phyloP scores from a whole-genome alignment of 2,329 filamentous ascomycete species.

The Phyllosticta paracitricarpa region DNA sequence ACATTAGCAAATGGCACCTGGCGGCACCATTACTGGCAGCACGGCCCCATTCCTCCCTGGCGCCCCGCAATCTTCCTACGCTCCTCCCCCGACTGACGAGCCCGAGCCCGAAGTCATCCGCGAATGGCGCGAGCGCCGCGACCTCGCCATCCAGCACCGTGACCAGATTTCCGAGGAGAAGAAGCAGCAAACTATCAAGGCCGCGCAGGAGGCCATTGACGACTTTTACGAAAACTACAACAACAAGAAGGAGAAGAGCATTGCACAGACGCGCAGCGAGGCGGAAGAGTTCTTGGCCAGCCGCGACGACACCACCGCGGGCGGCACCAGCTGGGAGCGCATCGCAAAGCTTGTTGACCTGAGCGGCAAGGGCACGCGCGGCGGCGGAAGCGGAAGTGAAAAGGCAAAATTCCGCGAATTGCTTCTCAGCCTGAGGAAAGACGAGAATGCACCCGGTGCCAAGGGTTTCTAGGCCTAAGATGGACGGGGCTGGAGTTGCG shows the following conservation, averaged over 20 bases:
- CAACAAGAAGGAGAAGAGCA: slow-evolving; percentile 89
- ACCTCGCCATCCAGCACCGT: slow-evolving; percentile 72
- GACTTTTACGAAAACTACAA: slow-evolving; percentile 99
- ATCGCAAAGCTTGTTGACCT: slow-evolving; percentile 97
- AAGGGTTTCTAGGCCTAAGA: slow-evolving; percentile 30
- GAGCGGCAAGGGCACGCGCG: slow-evolving; percentile 81
- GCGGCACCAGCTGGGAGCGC: slow-evolving; percentile 96
- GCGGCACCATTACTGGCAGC: slow-evolving; percentile 69
- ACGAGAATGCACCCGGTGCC: slow-evolving; percentile 68
- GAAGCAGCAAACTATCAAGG: slow-evolving; percentile 76
- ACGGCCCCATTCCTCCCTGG: slow-evolving; percentile 46
- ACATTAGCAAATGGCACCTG: slow-evolving; percentile 57
- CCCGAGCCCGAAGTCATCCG: slow-evolving; percentile 80
- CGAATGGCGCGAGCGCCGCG: slow-evolving; percentile 85
- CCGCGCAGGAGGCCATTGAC: slow-evolving; percentile 89
- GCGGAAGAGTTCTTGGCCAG: slow-evolving; percentile 84
- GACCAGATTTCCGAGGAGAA: slow-evolving; percentile 73
- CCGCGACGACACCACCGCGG: slow-evolving; percentile 85
- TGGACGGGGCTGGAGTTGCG: neutral
- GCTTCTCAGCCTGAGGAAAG: slow-evolving; percentile 78
- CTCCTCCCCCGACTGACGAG: slow-evolving; percentile 53
- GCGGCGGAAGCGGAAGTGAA: slow-evolving; percentile 78
- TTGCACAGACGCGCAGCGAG: slow-evolving; percentile 79
- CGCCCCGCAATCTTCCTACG: slow-evolving; percentile 24
- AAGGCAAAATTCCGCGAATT: slow-evolving; percentile 96